Evolutionary conservation across 352 stramenopile species (phyloP).

Genomic region (Globisporangium orthogonon): DNA sequence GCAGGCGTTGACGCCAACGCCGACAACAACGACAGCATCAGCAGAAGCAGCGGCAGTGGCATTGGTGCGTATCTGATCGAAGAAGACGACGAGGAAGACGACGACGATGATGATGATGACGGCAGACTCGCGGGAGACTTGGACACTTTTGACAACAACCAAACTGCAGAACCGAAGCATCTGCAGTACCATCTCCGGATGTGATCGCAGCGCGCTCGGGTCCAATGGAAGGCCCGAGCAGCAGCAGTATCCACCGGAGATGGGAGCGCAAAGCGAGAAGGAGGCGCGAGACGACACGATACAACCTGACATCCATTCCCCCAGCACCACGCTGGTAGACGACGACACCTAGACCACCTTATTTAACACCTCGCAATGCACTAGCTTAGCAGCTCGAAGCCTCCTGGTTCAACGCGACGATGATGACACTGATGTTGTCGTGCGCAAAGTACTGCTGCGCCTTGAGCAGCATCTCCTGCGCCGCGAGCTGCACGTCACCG

Average conservation of each 20-base stretch:
- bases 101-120: slow-evolving; percentile 6
- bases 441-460: slow-evolving; percentile 86
- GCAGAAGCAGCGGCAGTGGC: neutral
- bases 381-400: slow-evolving; percentile 7
- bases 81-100: slow-evolving; percentile 17
- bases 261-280: neutral
- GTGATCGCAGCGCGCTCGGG: neutral
- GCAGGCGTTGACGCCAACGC: neutral
- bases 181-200: neutral
- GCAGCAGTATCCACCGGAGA: too few relatives aligned
- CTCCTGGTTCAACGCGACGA: slow-evolving; percentile 80
- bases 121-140: slow-evolving; percentile 9
- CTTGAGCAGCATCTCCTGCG: slow-evolving; percentile 85
- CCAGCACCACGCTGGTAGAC: neutral
- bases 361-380: slow-evolving; percentile 12
- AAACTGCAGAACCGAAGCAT: neutral
- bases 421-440: slow-evolving; percentile 89
- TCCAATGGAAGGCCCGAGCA: slow-evolving; percentile 11
- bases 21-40: neutral
- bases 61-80: slow-evolving; percentile 13
- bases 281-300: neutral
- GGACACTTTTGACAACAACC: slow-evolving; percentile 1
- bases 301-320: neutral
- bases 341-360: slow-evolving; percentile 10
- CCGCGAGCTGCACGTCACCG: slow-evolving; percentile 85